Base-by-base conservation (phyloP, 2,329 filamentous ascomycete genomes). In the Alternaria sp. region DNA sequence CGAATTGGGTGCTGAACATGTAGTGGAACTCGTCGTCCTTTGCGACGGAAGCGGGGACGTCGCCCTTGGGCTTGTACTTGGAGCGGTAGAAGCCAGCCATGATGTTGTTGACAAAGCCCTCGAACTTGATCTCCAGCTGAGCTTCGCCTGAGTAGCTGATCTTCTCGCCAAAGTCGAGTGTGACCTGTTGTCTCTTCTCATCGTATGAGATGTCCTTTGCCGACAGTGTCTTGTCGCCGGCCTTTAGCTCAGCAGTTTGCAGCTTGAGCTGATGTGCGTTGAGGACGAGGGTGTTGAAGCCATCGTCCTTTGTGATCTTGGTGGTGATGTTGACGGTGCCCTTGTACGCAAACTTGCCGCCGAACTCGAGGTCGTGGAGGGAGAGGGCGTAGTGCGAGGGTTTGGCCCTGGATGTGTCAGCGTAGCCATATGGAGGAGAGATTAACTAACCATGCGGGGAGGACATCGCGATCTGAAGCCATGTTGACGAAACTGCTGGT, bases 51-150 rank as follows among this genome's bases (percentile, higher is more conserved):
- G 89, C 83, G 51, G 91, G 87, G 7, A 93, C 88, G 32, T 91
- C 84, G 43, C 87, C 89, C 57, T 87, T 83, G 17, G 94, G 93
- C 84, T 93, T 97, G 83, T 99, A 99, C 83, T 96, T 93, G 75
- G 92, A 94, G 69, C 93, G 90, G 82, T 96, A 97, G 85, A 97
- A 97, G 44, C 94, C 93, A 62, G 92, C 91, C 93, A 97, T 97
- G 68, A 80, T 69, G 77, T 93, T 92, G 84, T 97, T 97, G 81
- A 97, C 91, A 62, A 86, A 90, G 63, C 93, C 94, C 73, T 91
- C 86, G 76, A 96, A 97, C 19, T 88, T 85, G 76, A 97, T 87
- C 50, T 86, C 84, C 45, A 97, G 81, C 6, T 85, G 78, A 23
- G 90, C 90, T 77, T 91, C 89, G 63, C 89, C 85, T 23, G 90